These are phyloP conservation scores for Aspergillus persii DNA, from an alignment of 2,329 filamentous ascomycete genomes.

Conservation along the genomic window DNA sequence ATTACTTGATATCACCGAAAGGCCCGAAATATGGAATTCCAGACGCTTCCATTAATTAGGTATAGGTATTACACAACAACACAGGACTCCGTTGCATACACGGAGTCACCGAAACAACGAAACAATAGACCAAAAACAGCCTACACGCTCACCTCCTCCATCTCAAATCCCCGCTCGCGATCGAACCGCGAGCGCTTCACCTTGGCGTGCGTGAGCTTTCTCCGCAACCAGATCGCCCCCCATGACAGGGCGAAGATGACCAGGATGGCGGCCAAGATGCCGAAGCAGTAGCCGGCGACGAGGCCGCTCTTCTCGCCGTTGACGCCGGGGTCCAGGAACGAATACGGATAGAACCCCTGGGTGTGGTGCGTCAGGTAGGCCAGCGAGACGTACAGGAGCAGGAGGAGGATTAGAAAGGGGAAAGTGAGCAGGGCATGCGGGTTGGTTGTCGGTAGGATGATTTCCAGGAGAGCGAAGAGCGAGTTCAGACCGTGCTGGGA, in stretches of 20 bases:
- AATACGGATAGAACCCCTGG: constrained; percentile 73
- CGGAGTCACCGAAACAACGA: background rate
- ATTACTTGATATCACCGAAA: background rate
- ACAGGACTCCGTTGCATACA: background rate
- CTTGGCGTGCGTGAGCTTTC: constrained; percentile 42
- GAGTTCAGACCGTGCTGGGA: constrained; percentile 75
- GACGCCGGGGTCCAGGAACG: constrained; percentile 65
- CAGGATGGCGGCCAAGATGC: constrained; percentile 54
- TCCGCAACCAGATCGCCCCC: constrained; percentile 54
- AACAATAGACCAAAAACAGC: background rate
- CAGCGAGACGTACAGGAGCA: constrained; percentile 69
- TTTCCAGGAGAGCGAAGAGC: constrained; percentile 71
- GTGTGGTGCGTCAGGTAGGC: constrained; percentile 71
- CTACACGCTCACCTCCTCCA: constrained; percentile 8
- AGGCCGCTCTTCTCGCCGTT: constrained; percentile 48
- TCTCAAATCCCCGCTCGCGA: constrained; percentile 9
- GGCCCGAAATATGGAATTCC: background rate
- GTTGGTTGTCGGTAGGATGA: constrained; percentile 64
- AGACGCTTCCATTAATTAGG: background rate
- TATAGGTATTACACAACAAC: too few species aligned
- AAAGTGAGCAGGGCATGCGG: constrained; percentile 65
- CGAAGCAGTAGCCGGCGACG: constrained; percentile 64
- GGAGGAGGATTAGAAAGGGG: constrained; percentile 65
- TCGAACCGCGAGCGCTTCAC: constrained; percentile 26
- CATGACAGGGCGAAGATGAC: constrained; percentile 54